Conservation (phyloP, 2,329 filamentous ascomycete genomes). For the Rhinocladiella similis region DNA sequence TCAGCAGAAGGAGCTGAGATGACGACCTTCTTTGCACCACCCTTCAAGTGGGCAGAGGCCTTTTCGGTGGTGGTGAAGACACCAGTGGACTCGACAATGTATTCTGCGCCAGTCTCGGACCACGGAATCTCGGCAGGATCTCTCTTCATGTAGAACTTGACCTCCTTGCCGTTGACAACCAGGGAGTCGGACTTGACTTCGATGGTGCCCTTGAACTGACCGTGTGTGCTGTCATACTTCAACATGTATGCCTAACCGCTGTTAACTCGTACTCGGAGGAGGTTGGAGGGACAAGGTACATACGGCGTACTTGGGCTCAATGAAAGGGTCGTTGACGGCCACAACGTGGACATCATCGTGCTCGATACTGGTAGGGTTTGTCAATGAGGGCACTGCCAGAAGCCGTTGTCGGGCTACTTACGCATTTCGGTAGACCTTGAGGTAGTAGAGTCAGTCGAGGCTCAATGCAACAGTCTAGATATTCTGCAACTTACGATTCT, state of each 20-base stretch:
- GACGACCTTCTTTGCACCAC: constrained; percentile 97
- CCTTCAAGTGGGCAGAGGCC: constrained; percentile 90
- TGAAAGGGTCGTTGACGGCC: constrained; percentile 99
- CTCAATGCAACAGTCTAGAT: no score
- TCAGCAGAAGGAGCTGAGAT: constrained; percentile 63
- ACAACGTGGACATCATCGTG: constrained; percentile 87
- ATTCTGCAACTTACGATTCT: constrained; percentile 65
- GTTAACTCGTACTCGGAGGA: not conserved
- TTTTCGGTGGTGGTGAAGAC: constrained; percentile 99
- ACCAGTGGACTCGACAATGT: constrained; percentile 97
- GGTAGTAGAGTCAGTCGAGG: not conserved
- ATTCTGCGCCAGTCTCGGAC: constrained; percentile 81
- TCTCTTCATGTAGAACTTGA: constrained; percentile 92
- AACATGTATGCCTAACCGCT: constrained; percentile 90
- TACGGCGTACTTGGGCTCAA: constrained; percentile 96
- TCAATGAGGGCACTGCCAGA: constrained; percentile 27
- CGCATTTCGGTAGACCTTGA: constrained; percentile 90
- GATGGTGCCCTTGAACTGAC: constrained; percentile 91
- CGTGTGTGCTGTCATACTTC: constrained; percentile 98
- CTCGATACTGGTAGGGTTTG: constrained; percentile 61
- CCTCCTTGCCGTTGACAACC: constrained; percentile 87
- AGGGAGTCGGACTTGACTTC: constrained; percentile 71
- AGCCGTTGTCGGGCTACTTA: constrained; percentile 45
- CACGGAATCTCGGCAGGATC: constrained; percentile 91
- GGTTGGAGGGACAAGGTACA: constrained; percentile 46